Conservation (phyloP, 495 filamentous ascomycete genomes). For the Viridothelium virens region DNA sequence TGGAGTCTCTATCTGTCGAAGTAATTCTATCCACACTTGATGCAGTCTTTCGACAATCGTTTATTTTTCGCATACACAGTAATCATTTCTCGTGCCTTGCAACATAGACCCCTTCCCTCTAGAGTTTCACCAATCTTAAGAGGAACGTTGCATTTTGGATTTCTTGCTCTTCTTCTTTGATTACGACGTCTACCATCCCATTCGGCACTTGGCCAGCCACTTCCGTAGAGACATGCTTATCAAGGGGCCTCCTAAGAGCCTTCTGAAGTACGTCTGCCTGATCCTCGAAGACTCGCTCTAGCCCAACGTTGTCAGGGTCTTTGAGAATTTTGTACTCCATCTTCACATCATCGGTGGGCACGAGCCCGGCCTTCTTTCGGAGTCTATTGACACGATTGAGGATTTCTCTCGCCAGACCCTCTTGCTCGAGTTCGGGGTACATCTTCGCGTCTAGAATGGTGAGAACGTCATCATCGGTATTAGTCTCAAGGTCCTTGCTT, state of each 20-base stretch:
- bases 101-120: not conserved
- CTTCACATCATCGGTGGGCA: slow-evolving; percentile 75
- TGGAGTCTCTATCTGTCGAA: not conserved
- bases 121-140: slow-evolving; percentile 72
- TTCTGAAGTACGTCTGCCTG: slow-evolving; percentile 66
- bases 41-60: too few relatives aligned
- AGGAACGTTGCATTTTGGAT: slow-evolving; percentile 80
- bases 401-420: slow-evolving; percentile 72
- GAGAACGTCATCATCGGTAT: slow-evolving; percentile 75
- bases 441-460: slow-evolving; percentile 69
- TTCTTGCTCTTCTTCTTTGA: slow-evolving; percentile 82
- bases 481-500: slow-evolving; percentile 68
- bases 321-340: slow-evolving; percentile 72
- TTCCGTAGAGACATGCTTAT: slow-evolving; percentile 59
- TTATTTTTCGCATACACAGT: slow-evolving; percentile 1
- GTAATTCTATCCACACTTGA: too few relatives aligned
- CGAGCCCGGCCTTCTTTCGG: slow-evolving; percentile 72
- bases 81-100: slow-evolving; percentile 9
- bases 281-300: slow-evolving; percentile 64
- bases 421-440: slow-evolving; percentile 64
- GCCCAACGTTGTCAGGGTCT: slow-evolving; percentile 68
- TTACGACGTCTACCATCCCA: slow-evolving; percentile 52
- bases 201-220: slow-evolving; percentile 55
- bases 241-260: slow-evolving; percentile 69
- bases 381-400: slow-evolving; percentile 75